A percentile compares a stretch with the other conserved stretches of the same genome.
Conservation (phyloP, 331 rosid species). For the Quercus phellos region DNA sequence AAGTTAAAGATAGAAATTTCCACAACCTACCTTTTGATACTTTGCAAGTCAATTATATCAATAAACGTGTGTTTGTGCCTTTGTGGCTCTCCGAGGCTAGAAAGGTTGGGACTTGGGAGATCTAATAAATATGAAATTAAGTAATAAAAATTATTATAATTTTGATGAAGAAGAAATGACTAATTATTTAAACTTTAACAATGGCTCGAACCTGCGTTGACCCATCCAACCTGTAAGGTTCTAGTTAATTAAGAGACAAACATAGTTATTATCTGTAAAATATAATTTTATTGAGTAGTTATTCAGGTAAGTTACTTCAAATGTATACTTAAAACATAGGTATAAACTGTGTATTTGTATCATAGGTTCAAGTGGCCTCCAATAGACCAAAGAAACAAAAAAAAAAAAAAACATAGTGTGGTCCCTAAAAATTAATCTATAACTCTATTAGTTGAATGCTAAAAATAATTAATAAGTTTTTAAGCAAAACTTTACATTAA, state of each 20-base stretch:
- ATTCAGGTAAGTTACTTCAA: too few species aligned
- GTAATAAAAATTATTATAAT: not conserved
- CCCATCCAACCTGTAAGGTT: not conserved
- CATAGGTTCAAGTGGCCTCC: not conserved
- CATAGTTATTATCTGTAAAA: not conserved
- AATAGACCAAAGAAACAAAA: too few species aligned
- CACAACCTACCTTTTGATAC: not conserved
- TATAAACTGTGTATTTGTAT: too few species aligned
- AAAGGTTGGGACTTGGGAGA: too few species aligned
- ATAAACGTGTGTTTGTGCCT: conserved; percentile 5
- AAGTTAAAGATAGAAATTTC: not conserved
- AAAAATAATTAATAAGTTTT: not conserved
- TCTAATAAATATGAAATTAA: not conserved
- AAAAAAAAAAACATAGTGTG: not conserved
- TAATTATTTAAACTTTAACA: not conserved
- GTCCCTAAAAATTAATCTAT: not conserved
- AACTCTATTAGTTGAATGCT: not conserved
- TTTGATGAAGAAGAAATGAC: not conserved
- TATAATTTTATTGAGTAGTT: not conserved
- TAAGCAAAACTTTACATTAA: not conserved
- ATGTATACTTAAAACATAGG: too few species aligned
- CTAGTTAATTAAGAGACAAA: not conserved
- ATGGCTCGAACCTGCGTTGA: not conserved
- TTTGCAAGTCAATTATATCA: conserved; percentile 3
- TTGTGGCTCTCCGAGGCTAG: too few species aligned